Conservation (phyloP, 192 early-diverging fungal species). For the Umbelopsis isabellina region DNA sequence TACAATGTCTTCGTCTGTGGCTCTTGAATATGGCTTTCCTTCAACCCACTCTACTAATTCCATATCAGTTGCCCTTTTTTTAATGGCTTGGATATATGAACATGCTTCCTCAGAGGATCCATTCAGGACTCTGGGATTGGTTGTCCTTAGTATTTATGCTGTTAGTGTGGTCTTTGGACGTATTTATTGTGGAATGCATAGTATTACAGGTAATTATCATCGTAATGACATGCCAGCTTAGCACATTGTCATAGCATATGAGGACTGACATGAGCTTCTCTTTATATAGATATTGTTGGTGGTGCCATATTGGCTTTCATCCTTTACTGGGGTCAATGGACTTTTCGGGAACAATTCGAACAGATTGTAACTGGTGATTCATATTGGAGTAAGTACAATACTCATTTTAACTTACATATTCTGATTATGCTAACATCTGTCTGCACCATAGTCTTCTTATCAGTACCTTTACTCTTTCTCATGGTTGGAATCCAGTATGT, state of each 20-base stretch:
- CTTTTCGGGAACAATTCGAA: constrained; percentile 41
- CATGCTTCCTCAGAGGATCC: constrained; percentile 45
- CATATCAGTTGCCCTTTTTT: constrained; percentile 68
- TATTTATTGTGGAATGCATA: constrained; percentile 90
- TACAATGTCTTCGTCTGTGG: constrained; percentile 65
- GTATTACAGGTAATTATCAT: constrained; percentile 51
- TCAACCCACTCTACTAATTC: constrained; percentile 89
- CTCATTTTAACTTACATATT: not conserved
- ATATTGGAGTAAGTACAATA: constrained; percentile 42
- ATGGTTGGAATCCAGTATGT: constrained; percentile 43
- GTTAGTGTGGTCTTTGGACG: constrained; percentile 71
- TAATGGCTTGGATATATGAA: constrained; percentile 54
- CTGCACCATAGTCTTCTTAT: constrained; percentile 38
- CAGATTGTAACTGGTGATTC: constrained; percentile 33
- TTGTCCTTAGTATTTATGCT: constrained; percentile 54
- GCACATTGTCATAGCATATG: not conserved
- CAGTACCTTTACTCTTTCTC: constrained; percentile 32
- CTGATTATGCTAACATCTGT: constrained; percentile 31
- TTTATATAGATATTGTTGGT: constrained; percentile 62
- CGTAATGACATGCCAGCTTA: not conserved
- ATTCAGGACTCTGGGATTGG: constrained; percentile 42
- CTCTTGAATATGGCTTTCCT: constrained; percentile 91
- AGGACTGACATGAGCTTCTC: not conserved
- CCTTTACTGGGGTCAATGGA: constrained; percentile 65
- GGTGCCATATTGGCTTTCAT: constrained; percentile 67